Percentiles rank a stretch among this genome's conserved stretches.
phyloP scores from a whole-genome alignment of 495 filamentous ascomycete genomes.

The Aspergillus mulundensis region DNA sequence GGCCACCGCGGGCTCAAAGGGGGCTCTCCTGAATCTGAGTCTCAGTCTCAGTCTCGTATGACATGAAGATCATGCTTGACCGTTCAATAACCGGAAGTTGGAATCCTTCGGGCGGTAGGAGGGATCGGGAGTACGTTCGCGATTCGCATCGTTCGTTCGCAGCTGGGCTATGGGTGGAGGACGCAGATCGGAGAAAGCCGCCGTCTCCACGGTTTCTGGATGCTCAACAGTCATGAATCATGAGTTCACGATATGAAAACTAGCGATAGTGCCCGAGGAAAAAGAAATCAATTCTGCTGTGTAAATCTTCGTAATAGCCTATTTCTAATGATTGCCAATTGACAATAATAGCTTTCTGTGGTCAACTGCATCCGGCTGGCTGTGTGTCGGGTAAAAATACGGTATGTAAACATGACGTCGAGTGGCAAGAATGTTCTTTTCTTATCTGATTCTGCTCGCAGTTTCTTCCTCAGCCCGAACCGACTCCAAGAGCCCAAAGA shows the following conservation, averaged over 20 bases:
- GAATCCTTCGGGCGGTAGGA: neutral
- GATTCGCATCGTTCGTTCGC: neutral
- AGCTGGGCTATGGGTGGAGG: neutral
- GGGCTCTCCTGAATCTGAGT: neutral
- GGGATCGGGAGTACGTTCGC: neutral
- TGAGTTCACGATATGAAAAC: neutral
- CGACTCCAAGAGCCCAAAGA: neutral
- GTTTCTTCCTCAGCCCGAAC: neutral
- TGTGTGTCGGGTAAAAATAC: slow-evolving; percentile 18
- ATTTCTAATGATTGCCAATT: no score
- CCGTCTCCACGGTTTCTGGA: slow-evolving; percentile 5
- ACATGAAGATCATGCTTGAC: neutral
- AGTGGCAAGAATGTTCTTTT: slow-evolving; percentile 2
- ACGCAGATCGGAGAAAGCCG: slow-evolving; percentile 15
- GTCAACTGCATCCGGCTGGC: neutral
- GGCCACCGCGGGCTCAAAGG: slow-evolving; percentile 9
- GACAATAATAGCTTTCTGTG: neutral
- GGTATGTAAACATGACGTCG: slow-evolving; percentile 13
- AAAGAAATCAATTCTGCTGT: neutral
- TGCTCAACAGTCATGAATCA: neutral
- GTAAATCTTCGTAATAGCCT: no score
- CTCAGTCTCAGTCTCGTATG: neutral
- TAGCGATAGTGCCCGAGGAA: neutral
- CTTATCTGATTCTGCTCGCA: slow-evolving; percentile 12
- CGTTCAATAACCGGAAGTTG: neutral